phyloP scores from a whole-genome alignment of 2,329 filamentous ascomycete species.

The Endoconidiophora polonica region DNA sequence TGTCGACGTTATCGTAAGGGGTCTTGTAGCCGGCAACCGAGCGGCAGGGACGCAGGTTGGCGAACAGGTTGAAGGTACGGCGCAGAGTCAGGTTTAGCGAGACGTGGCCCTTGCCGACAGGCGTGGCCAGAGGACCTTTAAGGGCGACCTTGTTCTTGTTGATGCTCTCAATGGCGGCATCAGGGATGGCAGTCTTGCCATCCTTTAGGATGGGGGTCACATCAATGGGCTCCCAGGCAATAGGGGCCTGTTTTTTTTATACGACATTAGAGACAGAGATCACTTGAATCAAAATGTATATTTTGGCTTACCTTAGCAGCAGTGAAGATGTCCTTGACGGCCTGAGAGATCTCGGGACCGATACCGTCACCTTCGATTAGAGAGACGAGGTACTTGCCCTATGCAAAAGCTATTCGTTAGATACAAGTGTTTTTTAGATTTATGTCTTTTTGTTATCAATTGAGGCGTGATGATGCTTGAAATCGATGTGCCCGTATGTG shows the following conservation, averaged over 20 bases:
- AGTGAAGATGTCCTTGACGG: slow-evolving; percentile 96
- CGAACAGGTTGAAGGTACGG: slow-evolving; percentile 98
- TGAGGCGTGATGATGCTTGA: background rate
- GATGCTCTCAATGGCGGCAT: slow-evolving; percentile 84
- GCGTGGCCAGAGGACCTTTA: slow-evolving; percentile 94
- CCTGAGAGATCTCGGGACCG: slow-evolving; percentile 91
- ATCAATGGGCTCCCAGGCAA: slow-evolving; percentile 95
- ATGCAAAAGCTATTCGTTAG: slow-evolving; percentile 13
- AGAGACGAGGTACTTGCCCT: slow-evolving; percentile 92
- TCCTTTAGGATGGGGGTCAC: slow-evolving; percentile 88
- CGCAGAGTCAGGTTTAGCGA: slow-evolving; percentile 97
- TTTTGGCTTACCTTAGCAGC: slow-evolving; percentile 61
- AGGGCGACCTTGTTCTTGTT: slow-evolving; percentile 91
- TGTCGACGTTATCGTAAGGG: slow-evolving; percentile 92
- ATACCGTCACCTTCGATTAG: slow-evolving; percentile 99
- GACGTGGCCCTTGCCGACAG: slow-evolving; percentile 96
- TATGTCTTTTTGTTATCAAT: background rate
- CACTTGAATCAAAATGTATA: background rate
- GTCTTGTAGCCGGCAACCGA: slow-evolving; percentile 97
- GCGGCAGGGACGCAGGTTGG: slow-evolving; percentile 94
- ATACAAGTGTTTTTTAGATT: background rate
- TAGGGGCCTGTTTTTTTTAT: slow-evolving; percentile 46
- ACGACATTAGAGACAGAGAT: slow-evolving; percentile 5
- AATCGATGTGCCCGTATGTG: background rate
- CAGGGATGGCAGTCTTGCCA: slow-evolving; percentile 87